Evolutionary conservation across 208 protist genomes (phyloP).

Genomic region (Kentomonas sorsogonicus): DNA sequence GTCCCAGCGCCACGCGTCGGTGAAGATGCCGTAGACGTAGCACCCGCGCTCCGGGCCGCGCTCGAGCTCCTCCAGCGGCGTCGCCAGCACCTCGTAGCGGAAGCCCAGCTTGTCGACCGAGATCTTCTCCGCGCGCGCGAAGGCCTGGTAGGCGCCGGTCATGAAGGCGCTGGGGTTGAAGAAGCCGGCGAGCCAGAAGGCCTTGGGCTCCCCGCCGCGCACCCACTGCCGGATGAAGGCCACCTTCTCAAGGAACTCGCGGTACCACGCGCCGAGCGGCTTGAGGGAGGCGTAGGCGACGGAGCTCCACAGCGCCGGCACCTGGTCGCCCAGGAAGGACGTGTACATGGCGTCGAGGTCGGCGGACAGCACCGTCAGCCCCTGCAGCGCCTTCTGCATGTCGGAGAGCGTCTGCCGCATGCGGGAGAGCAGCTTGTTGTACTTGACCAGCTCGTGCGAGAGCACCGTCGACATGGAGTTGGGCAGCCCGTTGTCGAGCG

Average conservation of each 20-base stretch:
- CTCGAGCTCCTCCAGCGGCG: constrained; percentile 41
- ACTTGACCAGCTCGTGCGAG: constrained; percentile 94
- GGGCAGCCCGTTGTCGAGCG: constrained; percentile 85
- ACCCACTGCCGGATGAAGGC: constrained; percentile 95
- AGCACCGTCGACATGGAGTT: constrained; percentile 97
- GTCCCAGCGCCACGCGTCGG: constrained; percentile 96
- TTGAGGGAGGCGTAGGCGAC: constrained; percentile 96
- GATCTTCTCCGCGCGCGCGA: constrained; percentile 92
- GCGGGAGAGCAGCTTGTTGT: constrained; percentile 92
- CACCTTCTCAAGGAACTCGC: constrained; percentile 91
- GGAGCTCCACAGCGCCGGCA: constrained; percentile 91
- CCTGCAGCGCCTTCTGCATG: constrained; percentile 94
- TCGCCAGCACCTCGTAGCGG: constrained; percentile 80
- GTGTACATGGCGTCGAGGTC: constrained; percentile 95
- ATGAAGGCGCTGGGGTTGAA: constrained; percentile 99
- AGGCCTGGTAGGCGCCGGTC: constrained; percentile 95
- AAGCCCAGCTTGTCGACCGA: constrained; percentile 97
- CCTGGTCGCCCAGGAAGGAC: constrained; percentile 93
- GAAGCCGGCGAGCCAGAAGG: constrained; percentile 96
- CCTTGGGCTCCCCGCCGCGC: constrained; percentile 84
- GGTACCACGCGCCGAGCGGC: constrained; percentile 94
- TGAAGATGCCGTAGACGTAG: constrained; percentile 95
- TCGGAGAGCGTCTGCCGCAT: constrained; percentile 87
- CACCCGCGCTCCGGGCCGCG: constrained; percentile 85
- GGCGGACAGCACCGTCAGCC: constrained; percentile 95